These are phyloP conservation scores for Ammopiptanthus mongolicus DNA, from an alignment of 306 rosid species.

Conservation along the genomic window DNA sequence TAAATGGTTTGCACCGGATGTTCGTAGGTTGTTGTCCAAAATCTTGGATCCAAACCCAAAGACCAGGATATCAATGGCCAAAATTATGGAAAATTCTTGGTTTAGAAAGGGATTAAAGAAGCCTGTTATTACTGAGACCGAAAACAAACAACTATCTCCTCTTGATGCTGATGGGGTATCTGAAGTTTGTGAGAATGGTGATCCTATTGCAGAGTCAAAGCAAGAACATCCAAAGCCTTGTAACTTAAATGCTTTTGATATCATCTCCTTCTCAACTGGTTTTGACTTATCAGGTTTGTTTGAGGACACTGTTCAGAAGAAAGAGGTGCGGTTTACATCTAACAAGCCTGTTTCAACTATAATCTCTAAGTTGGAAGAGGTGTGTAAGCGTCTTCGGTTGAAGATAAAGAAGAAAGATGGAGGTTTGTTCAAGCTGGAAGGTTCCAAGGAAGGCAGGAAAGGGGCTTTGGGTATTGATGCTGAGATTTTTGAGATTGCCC, in stretches of 20 bases:
- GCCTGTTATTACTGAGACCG: conserved; percentile 11
- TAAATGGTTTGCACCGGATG: conserved; percentile 78
- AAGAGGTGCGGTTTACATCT: conserved; percentile 68
- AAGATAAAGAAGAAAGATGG: conserved; percentile 71
- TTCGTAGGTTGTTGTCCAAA: conserved; percentile 62
- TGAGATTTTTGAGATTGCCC: conserved; percentile 79
- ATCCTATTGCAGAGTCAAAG: conserved; percentile 36
- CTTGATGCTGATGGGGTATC: conserved; percentile 44
- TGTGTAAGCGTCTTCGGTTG: conserved; percentile 49
- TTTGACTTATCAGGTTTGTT: conserved; percentile 89
- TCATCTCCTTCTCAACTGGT: conserved; percentile 88
- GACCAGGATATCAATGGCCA: conserved; percentile 66
- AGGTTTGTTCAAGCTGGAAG: conserved; percentile 74
- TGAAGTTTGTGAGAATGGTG: conserved; percentile 33
- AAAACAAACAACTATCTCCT: conserved; percentile 32
- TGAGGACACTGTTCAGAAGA: conserved; percentile 49
- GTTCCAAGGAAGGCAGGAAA: conserved; percentile 71
- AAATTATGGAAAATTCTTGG: conserved; percentile 72
- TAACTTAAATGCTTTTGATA: conserved; percentile 81
- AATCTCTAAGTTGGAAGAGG: conserved; percentile 74
- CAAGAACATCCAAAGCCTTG: conserved; percentile 49
- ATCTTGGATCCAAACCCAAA: conserved; percentile 79
- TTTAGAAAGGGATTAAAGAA: conserved; percentile 55
- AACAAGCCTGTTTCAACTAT: conserved; percentile 57
- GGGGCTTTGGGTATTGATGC: conserved; percentile 67